phyloP scores from a whole-genome alignment of 768 basidiomycete species.

The Amanita brunnescens region DNA sequence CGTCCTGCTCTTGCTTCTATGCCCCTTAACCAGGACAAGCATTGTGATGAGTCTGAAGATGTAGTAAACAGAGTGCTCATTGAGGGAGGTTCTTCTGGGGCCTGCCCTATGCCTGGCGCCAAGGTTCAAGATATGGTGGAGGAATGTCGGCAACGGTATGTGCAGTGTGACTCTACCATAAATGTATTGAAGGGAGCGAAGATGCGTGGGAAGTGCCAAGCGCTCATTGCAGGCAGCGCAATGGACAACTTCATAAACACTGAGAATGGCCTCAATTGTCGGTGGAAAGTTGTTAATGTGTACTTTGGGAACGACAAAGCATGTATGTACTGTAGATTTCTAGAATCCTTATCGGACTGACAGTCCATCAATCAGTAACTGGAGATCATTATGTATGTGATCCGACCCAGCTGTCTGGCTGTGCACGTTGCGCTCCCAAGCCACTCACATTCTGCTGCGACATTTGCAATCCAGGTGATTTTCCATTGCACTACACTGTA shows the following conservation, averaged over 20 bases:
- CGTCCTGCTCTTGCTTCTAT: background rate
- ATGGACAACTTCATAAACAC: slow-evolving; percentile 23
- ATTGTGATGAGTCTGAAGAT: background rate
- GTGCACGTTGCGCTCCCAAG: slow-evolving; percentile 4
- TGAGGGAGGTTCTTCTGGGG: background rate
- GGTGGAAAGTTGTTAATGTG: slow-evolving; percentile 11
- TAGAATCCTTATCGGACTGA: too few relatives aligned
- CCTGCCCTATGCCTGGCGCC: too few relatives aligned
- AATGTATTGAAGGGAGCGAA: slow-evolving; percentile 2
- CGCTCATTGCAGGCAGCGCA: background rate
- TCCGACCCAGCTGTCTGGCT: background rate
- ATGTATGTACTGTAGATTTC: too few relatives aligned
- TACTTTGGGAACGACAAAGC: slow-evolving; percentile 16
- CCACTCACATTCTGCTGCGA: slow-evolving; percentile 9
- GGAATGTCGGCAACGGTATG: background rate
- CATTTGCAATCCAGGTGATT: slow-evolving; percentile 2
- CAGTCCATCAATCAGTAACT: slow-evolving; percentile 2
- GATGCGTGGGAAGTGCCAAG: background rate
- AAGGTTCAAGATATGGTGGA: background rate
- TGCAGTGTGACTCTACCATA: background rate
- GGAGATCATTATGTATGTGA: slow-evolving; percentile 3
- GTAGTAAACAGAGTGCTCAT: background rate
- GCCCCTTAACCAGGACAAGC: background rate
- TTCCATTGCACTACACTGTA: background rate
- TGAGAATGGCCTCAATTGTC: slow-evolving; percentile 8